These are phyloP conservation scores for Cylindrodendrum hubeiense DNA, from an alignment of 2,329 filamentous ascomycete species.

Conservation along the genomic window DNA sequence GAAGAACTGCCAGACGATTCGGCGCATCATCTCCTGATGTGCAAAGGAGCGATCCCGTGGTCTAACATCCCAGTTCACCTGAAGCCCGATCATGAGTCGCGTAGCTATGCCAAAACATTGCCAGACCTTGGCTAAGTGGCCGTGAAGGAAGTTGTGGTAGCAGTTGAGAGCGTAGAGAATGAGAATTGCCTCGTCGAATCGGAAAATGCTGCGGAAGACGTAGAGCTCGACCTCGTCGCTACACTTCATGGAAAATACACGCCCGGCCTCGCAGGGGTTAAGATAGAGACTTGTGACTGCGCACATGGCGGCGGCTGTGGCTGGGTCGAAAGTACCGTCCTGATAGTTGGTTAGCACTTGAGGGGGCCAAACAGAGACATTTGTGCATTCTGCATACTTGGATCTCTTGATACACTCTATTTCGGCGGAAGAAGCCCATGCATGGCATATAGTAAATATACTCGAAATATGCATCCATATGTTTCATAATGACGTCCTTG, in stretches of 20 bases:
- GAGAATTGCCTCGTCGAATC: slow-evolving; percentile 50
- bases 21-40: slow-evolving; percentile 52
- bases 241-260: slow-evolving; percentile 53
- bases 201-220: slow-evolving; percentile 55
- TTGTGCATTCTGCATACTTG: no score
- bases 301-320: slow-evolving; percentile 54
- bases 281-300: slow-evolving; percentile 53
- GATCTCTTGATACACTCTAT: slow-evolving; percentile 50
- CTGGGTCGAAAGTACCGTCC: slow-evolving; percentile 50
- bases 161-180: slow-evolving; percentile 52
- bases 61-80: slow-evolving; percentile 54
- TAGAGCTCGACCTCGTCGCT: slow-evolving; percentile 54
- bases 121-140: slow-evolving; percentile 55
- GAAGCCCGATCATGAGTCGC: slow-evolving; percentile 53
- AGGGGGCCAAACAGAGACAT: neutral
- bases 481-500: slow-evolving; percentile 50
- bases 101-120: slow-evolving; percentile 53
- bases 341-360: slow-evolving; percentile 19
- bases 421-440: slow-evolving; percentile 54
- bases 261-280: slow-evolving; percentile 47
- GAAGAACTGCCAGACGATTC: slow-evolving; percentile 55
- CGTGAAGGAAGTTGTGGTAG: slow-evolving; percentile 52
- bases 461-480: slow-evolving; percentile 55
- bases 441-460: slow-evolving; percentile 54
- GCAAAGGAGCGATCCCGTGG: slow-evolving; percentile 46